A percentile compares a stretch with the other conserved stretches of the same genome.
Conservation (phyloP, 352 stramenopile genomes). For the Pythium chondricola region DNA sequence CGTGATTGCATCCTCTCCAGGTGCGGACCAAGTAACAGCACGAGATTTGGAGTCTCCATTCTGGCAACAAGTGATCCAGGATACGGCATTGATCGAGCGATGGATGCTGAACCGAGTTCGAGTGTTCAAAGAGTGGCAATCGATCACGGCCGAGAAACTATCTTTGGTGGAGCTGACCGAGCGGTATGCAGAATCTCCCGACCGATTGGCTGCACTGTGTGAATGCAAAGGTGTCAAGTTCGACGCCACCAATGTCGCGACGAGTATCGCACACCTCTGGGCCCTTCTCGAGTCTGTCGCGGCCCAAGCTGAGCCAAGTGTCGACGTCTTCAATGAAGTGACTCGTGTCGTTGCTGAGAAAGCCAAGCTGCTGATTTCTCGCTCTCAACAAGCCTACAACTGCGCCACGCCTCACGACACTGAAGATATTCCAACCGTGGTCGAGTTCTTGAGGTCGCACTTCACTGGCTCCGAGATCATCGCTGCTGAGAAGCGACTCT, state of each 20-base stretch:
- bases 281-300: no score
- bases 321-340: no score
- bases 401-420: no score
- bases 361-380: no score
- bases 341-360: no score
- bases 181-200: neutral
- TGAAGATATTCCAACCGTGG: no score
- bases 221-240: neutral
- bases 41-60: neutral
- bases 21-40: neutral
- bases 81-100: conserved; percentile 42
- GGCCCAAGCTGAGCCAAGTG: no score
- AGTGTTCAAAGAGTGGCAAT: conserved; percentile 57
- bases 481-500: no score
- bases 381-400: no score
- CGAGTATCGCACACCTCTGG: neutral
- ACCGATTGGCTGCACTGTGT: neutral
- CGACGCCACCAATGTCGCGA: neutral
- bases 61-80: conserved; percentile 20
- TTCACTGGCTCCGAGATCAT: no score
- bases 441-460: no score
- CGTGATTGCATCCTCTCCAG: neutral
- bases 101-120: conserved; percentile 65
- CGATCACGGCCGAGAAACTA: conserved; percentile 14
- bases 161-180: neutral